Base-by-base conservation (phyloP, 768 basidiomycete genomes). In the Podaxis sp. region DNA sequence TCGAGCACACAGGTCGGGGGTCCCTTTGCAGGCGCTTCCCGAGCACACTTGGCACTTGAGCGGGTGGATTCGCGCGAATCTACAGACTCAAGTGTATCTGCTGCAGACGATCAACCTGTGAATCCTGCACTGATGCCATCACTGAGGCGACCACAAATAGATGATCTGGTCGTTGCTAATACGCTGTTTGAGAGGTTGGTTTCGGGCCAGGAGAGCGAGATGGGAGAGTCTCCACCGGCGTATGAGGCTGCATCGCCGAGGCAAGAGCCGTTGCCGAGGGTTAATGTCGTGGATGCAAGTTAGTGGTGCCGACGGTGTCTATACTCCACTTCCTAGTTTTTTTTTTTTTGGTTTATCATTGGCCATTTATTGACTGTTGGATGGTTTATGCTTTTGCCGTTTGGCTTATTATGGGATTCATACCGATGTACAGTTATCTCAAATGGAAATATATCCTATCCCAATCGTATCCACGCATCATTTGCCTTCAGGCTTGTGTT, bases 151-250 rank as follows among this genome's bases (percentile, higher is more conserved):
- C 32, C 40, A 44, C 35, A 64, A 63, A 28, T 66, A 67, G 23
- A 60, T 69, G 14, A 74, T 79, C 50, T 73, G 74, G 16, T 51
- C 4, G 10, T 51, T 28, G 57, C 57, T 7, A 59, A 59, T 51
- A 59, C 57, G 44, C 80, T 88, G 61, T 94, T 90, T 66, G 94
- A 93, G 69, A 80, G 88, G 25, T 80, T 97, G 18, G 80, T 97
- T 40, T 83, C 89, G 10, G 95, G 95, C 23, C 86, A 88, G 70
- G 90, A 90, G 71, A 89, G 82, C 50, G 88, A 90, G 67, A 77
- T 79, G 14, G 95, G 95, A 5, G 94, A 97, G 70, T 82, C 82
- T 6, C 95, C 95, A 0, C 95, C 95, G 3, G 77, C 84, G n/a
- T 94, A 95, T 69, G 57, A 59, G 37, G 37, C 13, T 18, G n/a